Base-by-base conservation (phyloP, 495 filamentous ascomycete genomes). In the Lasiosphaeria hispida region DNA sequence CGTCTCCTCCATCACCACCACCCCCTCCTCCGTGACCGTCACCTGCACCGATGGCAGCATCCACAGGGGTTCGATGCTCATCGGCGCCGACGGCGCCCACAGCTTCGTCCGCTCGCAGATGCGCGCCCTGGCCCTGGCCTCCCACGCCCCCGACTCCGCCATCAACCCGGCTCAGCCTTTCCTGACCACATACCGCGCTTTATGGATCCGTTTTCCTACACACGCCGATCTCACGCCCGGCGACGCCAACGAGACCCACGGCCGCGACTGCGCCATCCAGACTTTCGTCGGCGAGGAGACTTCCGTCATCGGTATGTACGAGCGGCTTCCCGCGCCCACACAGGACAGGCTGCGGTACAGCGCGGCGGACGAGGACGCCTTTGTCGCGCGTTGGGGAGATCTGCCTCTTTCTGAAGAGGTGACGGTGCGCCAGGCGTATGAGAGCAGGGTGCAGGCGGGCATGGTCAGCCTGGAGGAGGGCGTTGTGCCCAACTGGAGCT, bases 161-260 rank as follows among this genome's bases (percentile, higher is more conserved):
- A 76, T 82, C 55, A 76, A 84, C 19, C 75, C 78, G 0, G 80
- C 80, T 51, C 73, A 81, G 14, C 72, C 81, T 42, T 66, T 84
- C 59, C 48, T 65, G 19, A 66, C 44, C 23, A 69, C 69, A 30
- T 63, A 64, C 60, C 61, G 73, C 35, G 38, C 37, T 19, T 14
- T 58, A 15, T 58, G 48, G 55, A 35, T 58, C 23, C 55, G 55
- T 15, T 58, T 51, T 30, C 55, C 55, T 1, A 58, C 55, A 1
- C 13, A 7, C 2, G 15, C 55, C 7, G 17, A 19, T n/a, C 13
- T 43, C 15, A 10, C 13, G 15, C 55, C 55, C 56, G 59, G 59
- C 34, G 60, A 60, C 34, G 48, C 53, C 3, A 37, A 15, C 42
- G 59, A 62, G 37, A 53, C 36, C 13, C 63, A 72, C 23, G 64